Evolutionary conservation across 1,284 basidiomycete species (phyloP).

Genomic region (Ustilago vetiveriae): DNA sequence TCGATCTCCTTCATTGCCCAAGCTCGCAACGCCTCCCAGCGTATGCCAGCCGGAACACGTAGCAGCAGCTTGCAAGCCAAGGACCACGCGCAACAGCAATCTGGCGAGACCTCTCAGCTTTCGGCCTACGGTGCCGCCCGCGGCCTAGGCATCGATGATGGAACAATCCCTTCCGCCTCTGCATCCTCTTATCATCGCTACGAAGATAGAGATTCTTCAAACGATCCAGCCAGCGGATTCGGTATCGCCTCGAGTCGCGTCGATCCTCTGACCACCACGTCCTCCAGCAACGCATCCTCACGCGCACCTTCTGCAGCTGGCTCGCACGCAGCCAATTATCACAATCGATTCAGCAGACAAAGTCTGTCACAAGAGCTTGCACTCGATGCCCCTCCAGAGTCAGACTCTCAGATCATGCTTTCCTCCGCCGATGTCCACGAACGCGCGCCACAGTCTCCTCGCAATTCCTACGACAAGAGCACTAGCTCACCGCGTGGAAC

Average conservation of each 20-base stretch:
- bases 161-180: background rate
- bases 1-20: slow-evolving; percentile 34
- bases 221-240: background rate
- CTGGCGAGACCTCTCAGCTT: background rate
- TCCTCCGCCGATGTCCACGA: background rate
- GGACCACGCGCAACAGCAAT: background rate
- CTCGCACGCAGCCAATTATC: slow-evolving; percentile 22
- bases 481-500: slow-evolving; percentile 23
- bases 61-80: slow-evolving; percentile 6
- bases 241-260: slow-evolving; percentile 13
- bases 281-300: slow-evolving; percentile 20
- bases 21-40: slow-evolving; percentile 28
- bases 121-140: slow-evolving; percentile 4
- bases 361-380: slow-evolving; percentile 6
- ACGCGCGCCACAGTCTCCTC: background rate
- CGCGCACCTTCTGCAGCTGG: slow-evolving; percentile 34
- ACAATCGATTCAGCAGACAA: slow-evolving; percentile 46
- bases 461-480: slow-evolving; percentile 11
- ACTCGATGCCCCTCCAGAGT: slow-evolving; percentile 5
- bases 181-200: background rate
- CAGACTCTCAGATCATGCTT: background rate
- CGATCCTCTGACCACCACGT: background rate
- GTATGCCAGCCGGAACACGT: slow-evolving; percentile 2
- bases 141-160: slow-evolving; percentile 23
- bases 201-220: background rate